phyloP scores from a whole-genome alignment of 208 protist genomes.

The Phytomonas sp. region DNA sequence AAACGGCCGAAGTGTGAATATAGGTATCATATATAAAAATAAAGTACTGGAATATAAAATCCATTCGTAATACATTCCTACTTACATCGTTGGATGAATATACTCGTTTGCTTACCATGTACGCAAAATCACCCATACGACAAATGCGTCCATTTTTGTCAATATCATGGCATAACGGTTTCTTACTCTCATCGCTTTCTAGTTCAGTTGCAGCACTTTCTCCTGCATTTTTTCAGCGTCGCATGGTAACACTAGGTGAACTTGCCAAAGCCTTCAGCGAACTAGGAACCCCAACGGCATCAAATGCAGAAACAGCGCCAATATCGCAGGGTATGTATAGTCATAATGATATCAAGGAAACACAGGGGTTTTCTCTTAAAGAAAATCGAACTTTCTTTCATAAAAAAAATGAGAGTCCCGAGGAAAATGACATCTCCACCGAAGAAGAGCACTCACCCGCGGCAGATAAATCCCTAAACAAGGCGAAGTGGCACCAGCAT shows the following conservation, averaged over 20 bases:
- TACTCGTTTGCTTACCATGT: not conserved
- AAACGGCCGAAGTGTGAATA: not conserved
- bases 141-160: not conserved
- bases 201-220: not conserved
- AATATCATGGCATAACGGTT: not conserved
- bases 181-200: not conserved
- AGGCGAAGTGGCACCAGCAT: not conserved
- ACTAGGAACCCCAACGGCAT: not conserved
- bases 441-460: not conserved
- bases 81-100: not conserved
- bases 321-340: not conserved
- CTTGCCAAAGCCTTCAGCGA: not conserved
- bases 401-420: not conserved
- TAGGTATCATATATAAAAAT: not conserved
- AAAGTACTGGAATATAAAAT: not conserved
- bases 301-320: not conserved
- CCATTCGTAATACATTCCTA: not conserved
- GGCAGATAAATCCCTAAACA: not conserved
- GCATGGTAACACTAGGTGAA: not conserved
- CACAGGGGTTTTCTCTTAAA: not conserved
- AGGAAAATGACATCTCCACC: not conserved
- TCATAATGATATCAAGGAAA: not conserved
- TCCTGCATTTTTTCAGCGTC: slow-evolving; percentile 6
- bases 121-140: not conserved
- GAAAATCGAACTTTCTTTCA: not conserved